phyloP scores from a whole-genome alignment of 1,139 yeast species.

The Arxiozyma slooffiae region DNA sequence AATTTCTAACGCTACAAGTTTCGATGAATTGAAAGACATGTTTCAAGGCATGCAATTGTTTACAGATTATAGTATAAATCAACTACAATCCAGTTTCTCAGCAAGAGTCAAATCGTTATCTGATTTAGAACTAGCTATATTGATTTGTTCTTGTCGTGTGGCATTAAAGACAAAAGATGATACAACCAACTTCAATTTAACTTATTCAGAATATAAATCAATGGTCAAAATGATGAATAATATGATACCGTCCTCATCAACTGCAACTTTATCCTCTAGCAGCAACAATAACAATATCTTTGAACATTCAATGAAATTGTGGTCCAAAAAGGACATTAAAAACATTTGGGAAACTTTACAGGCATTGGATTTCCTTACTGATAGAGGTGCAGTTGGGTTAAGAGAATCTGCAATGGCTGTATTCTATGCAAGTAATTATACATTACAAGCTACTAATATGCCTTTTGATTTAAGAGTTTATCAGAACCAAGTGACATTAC shows the following conservation, averaged over 20 bases:
- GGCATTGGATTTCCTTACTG: conserved; percentile 23
- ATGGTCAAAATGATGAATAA: conserved; percentile 44
- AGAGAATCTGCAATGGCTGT: conserved; percentile 29
- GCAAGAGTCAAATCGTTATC: conserved; percentile 41
- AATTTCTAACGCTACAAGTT: conserved; percentile 13
- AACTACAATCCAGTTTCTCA: conserved; percentile 19
- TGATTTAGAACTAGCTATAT: conserved; percentile 55
- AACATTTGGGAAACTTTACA: conserved; percentile 44
- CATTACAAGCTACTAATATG: conserved; percentile 22
- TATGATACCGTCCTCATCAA: conserved; percentile 33
- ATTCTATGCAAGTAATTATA: conserved; percentile 29
- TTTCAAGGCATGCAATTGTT: conserved; percentile 12
- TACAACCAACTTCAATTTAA: conserved; percentile 58
- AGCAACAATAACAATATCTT: conserved; percentile 25
- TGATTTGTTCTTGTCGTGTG: conserved; percentile 68
- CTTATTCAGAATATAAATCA: conserved; percentile 62
- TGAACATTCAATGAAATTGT: conserved; percentile 38
- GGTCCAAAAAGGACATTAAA: conserved; percentile 42
- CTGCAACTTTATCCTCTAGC: conserved; percentile 29
- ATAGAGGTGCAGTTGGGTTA: conserved; percentile 25
- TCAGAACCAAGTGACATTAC: conserved; percentile 24
- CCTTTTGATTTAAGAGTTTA: conserved; percentile 28
- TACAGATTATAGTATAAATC: conserved; percentile 23
- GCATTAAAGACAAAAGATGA: conserved; percentile 49
- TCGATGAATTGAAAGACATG: conserved; percentile 13